Percentiles rank a stretch among this genome's conserved stretches.
Conservation (phyloP, 331 rosid genomes). For the Erythrophleum ivorense region DNA sequence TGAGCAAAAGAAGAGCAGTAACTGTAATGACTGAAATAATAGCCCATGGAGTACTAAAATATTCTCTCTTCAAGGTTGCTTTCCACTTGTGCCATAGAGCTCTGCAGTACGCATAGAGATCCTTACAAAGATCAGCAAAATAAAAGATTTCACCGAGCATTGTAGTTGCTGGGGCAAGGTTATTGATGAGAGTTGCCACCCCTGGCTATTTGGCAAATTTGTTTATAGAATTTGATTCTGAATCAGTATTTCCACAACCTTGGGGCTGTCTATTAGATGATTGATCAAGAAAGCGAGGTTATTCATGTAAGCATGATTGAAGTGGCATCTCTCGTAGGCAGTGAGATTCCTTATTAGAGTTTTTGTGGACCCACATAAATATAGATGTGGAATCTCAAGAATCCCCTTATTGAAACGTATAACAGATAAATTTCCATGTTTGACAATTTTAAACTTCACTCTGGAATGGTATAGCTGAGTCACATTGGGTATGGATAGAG, state of each 20-base stretch:
- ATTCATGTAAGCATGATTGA: neutral
- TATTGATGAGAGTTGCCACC: slow-evolving; percentile 24
- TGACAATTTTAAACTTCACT: slow-evolving; percentile 29
- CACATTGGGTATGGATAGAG: slow-evolving; percentile 22
- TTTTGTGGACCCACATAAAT: neutral
- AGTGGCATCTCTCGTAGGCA: slow-evolving; percentile 37
- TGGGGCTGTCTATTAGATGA: slow-evolving; percentile 25
- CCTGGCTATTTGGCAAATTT: neutral
- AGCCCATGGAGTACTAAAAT: slow-evolving; percentile 46
- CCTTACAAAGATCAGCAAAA: neutral
- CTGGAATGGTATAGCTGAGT: slow-evolving; percentile 39
- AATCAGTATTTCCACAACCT: slow-evolving; percentile 41
- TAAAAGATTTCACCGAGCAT: neutral
- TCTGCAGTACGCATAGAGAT: slow-evolving; percentile 16
- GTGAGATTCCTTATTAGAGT: neutral
- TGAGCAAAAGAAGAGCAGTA: slow-evolving; percentile 34
- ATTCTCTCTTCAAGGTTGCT: slow-evolving; percentile 33
- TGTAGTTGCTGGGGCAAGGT: neutral
- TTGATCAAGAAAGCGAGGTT: slow-evolving; percentile 19
- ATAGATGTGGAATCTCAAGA: slow-evolving; percentile 36
- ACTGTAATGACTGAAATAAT: slow-evolving; percentile 39
- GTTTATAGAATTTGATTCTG: slow-evolving; percentile 27
- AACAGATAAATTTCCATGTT: neutral
- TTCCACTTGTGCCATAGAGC: slow-evolving; percentile 35
- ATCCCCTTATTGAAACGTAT: slow-evolving; percentile 31